Evolutionary conservation across 1,284 basidiomycete genomes (phyloP).

Genomic region (Heliocybe sulcata): DNA sequence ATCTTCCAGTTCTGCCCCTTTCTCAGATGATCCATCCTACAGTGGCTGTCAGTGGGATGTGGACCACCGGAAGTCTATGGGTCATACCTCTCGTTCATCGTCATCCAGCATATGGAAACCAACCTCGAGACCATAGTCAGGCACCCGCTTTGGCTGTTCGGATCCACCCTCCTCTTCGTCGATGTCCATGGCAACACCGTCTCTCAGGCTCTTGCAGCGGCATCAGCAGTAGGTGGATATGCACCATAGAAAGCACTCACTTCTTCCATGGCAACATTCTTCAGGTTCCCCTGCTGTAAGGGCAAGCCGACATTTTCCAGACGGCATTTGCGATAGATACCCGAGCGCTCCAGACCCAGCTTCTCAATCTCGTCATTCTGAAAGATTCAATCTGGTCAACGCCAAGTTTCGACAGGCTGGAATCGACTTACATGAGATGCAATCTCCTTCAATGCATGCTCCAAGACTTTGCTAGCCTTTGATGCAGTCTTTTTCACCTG

Average conservation of each 20-base stretch:
- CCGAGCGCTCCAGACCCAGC: conserved; percentile 78
- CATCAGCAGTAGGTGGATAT: conserved; percentile 1
- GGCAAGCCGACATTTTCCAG: conserved; percentile 91
- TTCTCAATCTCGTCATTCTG: conserved; percentile 95
- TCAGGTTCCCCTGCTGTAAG: conserved; percentile 68
- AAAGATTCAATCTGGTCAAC: conserved; percentile 6
- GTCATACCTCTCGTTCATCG: conserved; percentile 70
- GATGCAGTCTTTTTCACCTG: conserved; percentile 66
- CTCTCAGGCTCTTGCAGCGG: conserved; percentile 57
- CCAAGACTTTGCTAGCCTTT: conserved; percentile 72
- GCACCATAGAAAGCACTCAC: conserved; percentile 30
- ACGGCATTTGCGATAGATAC: conserved; percentile 87
- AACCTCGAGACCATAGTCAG: conserved; percentile 88
- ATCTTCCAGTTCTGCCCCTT: conserved; percentile 72
- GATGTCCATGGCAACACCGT: conserved; percentile 86
- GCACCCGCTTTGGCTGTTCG: conserved; percentile 62
- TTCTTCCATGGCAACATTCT: conserved; percentile 92
- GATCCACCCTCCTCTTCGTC: conserved; percentile 79
- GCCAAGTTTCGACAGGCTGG: neutral
- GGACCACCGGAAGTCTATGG: neutral
- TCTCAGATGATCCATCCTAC: conserved; percentile 63
- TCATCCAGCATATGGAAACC: conserved; percentile 81
- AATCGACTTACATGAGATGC: conserved; percentile 54
- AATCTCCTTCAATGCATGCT: conserved; percentile 88
- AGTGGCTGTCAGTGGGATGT: neutral